phyloP scores from a whole-genome alignment of 1,284 basidiomycete species.

The Anthracocystis walkeri region DNA sequence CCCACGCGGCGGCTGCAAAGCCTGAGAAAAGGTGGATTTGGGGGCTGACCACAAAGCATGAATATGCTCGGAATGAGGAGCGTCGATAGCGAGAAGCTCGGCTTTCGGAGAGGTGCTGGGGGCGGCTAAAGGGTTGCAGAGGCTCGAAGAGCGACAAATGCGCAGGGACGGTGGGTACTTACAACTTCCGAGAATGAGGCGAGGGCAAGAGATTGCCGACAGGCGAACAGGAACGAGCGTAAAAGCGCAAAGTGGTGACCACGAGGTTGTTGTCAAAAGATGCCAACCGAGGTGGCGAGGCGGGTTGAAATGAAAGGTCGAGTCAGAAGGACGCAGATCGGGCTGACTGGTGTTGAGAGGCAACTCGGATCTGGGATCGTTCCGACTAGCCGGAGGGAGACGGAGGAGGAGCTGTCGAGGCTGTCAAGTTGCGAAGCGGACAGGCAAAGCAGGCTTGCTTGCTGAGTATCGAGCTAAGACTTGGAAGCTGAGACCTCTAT shows the following conservation, averaged over 20 bases:
- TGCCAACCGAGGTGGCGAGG: neutral
- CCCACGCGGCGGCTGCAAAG: constrained; percentile 5
- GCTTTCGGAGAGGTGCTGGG: neutral
- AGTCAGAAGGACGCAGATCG: neutral
- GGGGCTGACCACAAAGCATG: neutral
- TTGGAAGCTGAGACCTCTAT: neutral
- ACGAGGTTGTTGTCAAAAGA: neutral
- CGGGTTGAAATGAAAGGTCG: neutral
- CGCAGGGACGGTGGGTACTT: constrained; percentile 28
- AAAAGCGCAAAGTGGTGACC: constrained; percentile 23
- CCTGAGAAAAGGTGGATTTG: constrained; percentile 1
- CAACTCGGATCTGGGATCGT: neutral
- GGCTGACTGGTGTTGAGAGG: neutral
- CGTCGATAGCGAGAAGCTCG: neutral
- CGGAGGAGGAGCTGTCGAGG: neutral
- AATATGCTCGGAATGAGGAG: constrained; percentile 5
- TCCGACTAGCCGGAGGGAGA: neutral
- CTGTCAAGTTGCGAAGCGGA: neutral
- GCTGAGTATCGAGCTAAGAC: no score
- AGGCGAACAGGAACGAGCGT: constrained; percentile 11
- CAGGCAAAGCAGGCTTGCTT: no score
- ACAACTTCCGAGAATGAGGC: constrained; percentile 23
- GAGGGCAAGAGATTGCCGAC: neutral
- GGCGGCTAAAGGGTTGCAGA: constrained; percentile 1
- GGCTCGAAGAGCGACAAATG: neutral